phyloP scores from a whole-genome alignment of 2,329 filamentous ascomycete genomes.

The Neofusicoccum laricinum region DNA sequence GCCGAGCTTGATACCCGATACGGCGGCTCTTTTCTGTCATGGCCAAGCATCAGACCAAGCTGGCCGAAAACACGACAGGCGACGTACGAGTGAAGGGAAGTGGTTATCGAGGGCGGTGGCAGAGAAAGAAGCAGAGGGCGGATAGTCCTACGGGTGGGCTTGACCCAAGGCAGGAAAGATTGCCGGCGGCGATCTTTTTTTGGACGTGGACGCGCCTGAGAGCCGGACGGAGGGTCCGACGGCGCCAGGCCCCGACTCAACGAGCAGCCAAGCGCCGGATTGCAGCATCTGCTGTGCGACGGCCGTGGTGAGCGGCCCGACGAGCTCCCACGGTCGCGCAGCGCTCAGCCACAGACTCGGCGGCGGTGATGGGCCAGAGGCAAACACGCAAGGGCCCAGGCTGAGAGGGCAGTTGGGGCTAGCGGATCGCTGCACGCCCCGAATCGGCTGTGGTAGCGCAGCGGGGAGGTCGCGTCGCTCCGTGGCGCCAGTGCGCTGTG shows the following conservation, averaged over 20 bases:
- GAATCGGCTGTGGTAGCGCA: not conserved
- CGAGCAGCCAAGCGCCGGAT: too few species aligned
- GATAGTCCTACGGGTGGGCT: not conserved
- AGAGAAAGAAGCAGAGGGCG: not conserved
- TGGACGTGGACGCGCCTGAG: not conserved
- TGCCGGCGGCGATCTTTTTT: not conserved
- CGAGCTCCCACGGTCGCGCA: too few species aligned
- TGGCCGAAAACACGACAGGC: too few species aligned
- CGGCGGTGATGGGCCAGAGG: too few species aligned
- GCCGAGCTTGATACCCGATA: too few species aligned
- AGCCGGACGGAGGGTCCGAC: not conserved
- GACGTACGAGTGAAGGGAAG: too few species aligned
- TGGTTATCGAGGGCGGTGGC: not conserved
- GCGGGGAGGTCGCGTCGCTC: not conserved
- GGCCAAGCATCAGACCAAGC: not conserved
- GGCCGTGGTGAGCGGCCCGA: too few species aligned
- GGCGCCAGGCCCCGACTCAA: too few species aligned
- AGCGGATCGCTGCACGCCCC: slow-evolving; percentile 1
- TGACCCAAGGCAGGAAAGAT: not conserved
- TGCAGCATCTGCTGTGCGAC: not conserved
- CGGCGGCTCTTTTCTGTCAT: too few species aligned
- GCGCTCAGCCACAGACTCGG: not conserved
- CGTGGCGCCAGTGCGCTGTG: not conserved
- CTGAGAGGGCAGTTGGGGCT: not conserved
- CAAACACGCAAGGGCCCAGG: not conserved